These are phyloP conservation scores for Camelina neglecta DNA, from an alignment of 345 rosid species.

Conservation along the genomic window DNA sequence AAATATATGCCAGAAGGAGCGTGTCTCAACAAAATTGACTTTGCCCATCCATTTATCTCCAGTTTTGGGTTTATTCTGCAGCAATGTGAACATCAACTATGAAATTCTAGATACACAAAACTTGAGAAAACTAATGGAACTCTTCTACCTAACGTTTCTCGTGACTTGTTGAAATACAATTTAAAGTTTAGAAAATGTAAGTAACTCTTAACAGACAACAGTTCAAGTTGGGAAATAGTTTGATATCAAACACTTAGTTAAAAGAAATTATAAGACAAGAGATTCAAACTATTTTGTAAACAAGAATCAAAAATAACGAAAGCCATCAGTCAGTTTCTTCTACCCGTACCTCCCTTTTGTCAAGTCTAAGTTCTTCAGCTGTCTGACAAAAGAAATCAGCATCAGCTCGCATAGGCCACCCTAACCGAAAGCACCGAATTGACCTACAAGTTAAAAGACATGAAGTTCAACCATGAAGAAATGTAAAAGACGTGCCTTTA, in stretches of 20 bases:
- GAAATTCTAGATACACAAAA: conserved; percentile 16
- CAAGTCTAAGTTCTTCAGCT: conserved; percentile 40
- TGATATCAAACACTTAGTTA: background rate
- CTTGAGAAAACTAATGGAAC: background rate
- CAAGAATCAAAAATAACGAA: background rate
- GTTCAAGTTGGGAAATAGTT: background rate
- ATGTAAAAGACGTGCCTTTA: conserved; percentile 4
- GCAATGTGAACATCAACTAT: conserved; percentile 22
- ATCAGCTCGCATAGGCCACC: conserved; percentile 82
- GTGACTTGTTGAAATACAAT: conserved; percentile 6
- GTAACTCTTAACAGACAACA: conserved; percentile 7
- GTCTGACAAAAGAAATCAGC: conserved; percentile 73
- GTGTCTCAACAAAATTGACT: conserved; percentile 61
- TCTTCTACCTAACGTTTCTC: background rate
- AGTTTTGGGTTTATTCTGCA: conserved; percentile 49
- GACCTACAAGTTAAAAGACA: conserved; percentile 52
- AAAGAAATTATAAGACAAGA: background rate
- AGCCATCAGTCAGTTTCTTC: conserved; percentile 23
- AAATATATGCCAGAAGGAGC: conserved; percentile 68
- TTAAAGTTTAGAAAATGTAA: background rate
- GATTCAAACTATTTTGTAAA: background rate
- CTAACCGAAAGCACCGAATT: conserved; percentile 68
- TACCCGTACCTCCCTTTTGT: conserved; percentile 54
- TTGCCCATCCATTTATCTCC: conserved; percentile 56
- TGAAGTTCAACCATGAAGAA: conserved; percentile 1